Conservation (phyloP, 192 early-diverging fungal species). For the Coemansia interrupta region DNA sequence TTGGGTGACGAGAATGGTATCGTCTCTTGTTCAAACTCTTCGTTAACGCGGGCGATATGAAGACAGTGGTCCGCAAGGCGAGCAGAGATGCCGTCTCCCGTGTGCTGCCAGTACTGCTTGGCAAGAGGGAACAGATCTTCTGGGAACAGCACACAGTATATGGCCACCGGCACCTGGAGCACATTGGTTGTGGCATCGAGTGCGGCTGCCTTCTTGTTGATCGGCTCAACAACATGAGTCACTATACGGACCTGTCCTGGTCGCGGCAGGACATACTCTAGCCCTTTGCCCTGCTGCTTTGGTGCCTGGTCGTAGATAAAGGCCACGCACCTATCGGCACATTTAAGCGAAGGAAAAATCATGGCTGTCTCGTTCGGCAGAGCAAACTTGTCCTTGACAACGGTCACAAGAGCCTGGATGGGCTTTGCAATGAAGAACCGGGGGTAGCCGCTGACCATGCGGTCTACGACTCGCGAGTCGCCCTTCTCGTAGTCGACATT, state of each 20-base stretch:
- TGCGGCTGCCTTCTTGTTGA: constrained; percentile 39
- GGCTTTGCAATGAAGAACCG: constrained; percentile 79
- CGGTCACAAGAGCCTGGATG: constrained; percentile 45
- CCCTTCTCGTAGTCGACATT: constrained; percentile 93
- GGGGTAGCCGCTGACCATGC: constrained; percentile 85
- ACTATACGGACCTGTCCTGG: constrained; percentile 45
- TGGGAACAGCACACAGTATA: constrained; percentile 75
- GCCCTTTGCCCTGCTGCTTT: constrained; percentile 13
- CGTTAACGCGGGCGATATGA: constrained; percentile 61
- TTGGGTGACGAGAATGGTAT: constrained; percentile 7
- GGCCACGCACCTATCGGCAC: constrained; percentile 55
- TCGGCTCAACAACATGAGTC: constrained; percentile 31
- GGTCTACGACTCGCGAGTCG: constrained; percentile 62
- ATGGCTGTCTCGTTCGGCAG: constrained; percentile 64
- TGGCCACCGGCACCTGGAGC: constrained; percentile 52
- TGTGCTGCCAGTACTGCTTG: constrained; percentile 97
- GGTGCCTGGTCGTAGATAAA: constrained; percentile 49
- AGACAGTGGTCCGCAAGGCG: constrained; percentile 84
- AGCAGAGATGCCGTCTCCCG: constrained; percentile 84
- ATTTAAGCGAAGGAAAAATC: constrained; percentile 68
- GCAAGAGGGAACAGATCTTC: constrained; percentile 63
- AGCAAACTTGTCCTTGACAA: constrained; percentile 60
- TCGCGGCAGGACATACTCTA: constrained; percentile 13
- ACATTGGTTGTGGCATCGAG: constrained; percentile 44
- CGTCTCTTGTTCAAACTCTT: constrained; percentile 27